phyloP scores from a whole-genome alignment of 2,329 filamentous ascomycete genomes.

The Trichophyton benhamiae region DNA sequence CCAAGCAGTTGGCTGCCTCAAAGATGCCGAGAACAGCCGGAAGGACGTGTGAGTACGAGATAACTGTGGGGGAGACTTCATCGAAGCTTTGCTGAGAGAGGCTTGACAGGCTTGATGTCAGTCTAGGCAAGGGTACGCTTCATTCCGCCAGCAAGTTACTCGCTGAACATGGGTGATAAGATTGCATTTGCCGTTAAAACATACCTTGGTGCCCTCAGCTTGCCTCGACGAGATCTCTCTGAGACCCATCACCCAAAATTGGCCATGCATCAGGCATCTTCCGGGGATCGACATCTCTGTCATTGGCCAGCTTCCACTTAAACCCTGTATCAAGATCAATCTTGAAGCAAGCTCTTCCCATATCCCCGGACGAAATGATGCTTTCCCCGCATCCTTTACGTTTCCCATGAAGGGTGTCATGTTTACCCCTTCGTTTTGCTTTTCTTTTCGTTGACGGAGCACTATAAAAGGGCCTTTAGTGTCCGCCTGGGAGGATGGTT shows the following conservation, averaged over 20 bases:
- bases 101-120: background rate
- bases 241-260: background rate
- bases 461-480: background rate
- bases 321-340: background rate
- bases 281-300: background rate
- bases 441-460: background rate
- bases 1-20: background rate
- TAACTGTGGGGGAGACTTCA: background rate
- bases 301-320: background rate
- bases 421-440: background rate
- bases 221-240: background rate
- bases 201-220: background rate
- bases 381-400: background rate
- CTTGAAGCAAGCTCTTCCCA: background rate
- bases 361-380: background rate
- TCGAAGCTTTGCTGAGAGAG: background rate
- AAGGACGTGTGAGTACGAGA: background rate
- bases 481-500: background rate
- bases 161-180: background rate
- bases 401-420: background rate
- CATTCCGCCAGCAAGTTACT: background rate
- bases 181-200: background rate
- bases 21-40: background rate
- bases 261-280: background rate
- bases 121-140: background rate